Evolutionary conservation across 75 land plant species (phyloP).

Genomic region (Adiantum capillusveneris): DNA sequence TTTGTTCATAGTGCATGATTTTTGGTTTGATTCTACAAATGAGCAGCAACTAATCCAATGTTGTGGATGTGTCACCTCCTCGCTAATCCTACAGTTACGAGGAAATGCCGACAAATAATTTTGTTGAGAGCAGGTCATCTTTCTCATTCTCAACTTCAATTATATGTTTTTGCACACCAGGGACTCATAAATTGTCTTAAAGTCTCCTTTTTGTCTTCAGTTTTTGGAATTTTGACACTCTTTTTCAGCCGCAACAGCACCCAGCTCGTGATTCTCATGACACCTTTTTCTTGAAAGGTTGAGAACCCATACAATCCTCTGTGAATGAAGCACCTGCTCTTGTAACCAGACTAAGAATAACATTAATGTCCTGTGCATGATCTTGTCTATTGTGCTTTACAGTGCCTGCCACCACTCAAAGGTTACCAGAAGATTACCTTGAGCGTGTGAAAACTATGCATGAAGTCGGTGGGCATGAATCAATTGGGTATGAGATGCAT

Average conservation of each 20-base stretch:
- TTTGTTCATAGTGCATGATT: too few relatives aligned
- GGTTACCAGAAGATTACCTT: slow-evolving; percentile 88
- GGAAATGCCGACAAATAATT: slow-evolving; percentile 97
- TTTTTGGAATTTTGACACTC: slow-evolving; percentile 96
- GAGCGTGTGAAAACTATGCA: slow-evolving; percentile 72
- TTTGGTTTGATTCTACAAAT: too few relatives aligned
- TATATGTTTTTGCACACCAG: too few relatives aligned
- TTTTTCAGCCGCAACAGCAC: slow-evolving; percentile 98
- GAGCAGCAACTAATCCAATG: too few relatives aligned
- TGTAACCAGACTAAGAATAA: too few relatives aligned
- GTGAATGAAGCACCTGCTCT: too few relatives aligned
- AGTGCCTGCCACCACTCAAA: slow-evolving; percentile 75
- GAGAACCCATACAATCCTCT: too few relatives aligned
- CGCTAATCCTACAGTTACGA: slow-evolving; percentile 57
- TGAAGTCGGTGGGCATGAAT: slow-evolving; percentile 91
- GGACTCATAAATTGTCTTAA: too few relatives aligned
- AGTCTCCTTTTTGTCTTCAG: slow-evolving; percentile 30
- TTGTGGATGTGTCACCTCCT: too few relatives aligned
- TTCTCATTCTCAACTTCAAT: too few relatives aligned
- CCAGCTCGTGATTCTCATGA: slow-evolving; percentile 99
- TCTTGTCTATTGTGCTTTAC: slow-evolving; percentile 6
- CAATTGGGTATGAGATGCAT: slow-evolving; percentile 64
- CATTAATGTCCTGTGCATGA: neutral
- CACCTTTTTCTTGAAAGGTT: slow-evolving; percentile 86
- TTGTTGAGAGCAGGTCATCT: slow-evolving; percentile 88